Evolutionary conservation across 148 eudicot species (phyloP).

Genomic region (Beta vulgaris): DNA sequence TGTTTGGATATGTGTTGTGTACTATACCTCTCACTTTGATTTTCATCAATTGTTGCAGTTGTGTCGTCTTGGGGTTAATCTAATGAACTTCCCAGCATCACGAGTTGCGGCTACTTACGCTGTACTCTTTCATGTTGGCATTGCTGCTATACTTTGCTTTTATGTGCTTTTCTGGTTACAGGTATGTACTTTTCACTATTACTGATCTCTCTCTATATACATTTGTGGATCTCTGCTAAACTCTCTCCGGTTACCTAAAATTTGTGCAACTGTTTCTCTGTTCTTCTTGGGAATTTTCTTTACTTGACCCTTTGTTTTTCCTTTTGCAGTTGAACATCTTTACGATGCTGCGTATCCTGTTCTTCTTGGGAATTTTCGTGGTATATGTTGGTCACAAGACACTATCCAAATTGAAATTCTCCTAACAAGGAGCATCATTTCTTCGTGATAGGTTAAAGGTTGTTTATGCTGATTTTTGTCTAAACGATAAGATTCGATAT

Average conservation of each 20-base stretch:
- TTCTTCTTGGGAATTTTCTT: no score
- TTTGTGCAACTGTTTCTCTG: no score
- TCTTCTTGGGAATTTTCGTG: conserved; percentile 72
- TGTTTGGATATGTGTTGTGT: no score
- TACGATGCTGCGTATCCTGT: conserved; percentile 70
- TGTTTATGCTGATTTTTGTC: no score
- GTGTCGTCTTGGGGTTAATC: conserved; percentile 62
- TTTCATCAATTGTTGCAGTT: conserved; percentile 45
- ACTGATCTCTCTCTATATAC: conserved; percentile 5
- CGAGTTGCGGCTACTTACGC: conserved; percentile 63
- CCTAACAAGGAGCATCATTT: conserved; percentile 39
- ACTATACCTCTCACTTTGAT: neutral
- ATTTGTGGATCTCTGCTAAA: neutral
- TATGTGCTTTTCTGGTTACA: conserved; percentile 86
- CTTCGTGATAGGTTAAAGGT: no score
- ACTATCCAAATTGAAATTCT: conserved; percentile 73
- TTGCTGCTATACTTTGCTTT: conserved; percentile 74
- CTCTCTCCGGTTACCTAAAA: no score
- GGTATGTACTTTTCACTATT: conserved; percentile 38
- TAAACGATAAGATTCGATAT: no score
- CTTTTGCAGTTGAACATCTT: conserved; percentile 76
- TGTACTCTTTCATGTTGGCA: conserved; percentile 70
- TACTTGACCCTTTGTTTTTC: no score
- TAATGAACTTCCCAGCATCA: conserved; percentile 83
- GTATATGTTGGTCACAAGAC: conserved; percentile 79